Base-by-base conservation (phyloP, 345 rosid species). In the Eucalyptus cloeziana region DNA sequence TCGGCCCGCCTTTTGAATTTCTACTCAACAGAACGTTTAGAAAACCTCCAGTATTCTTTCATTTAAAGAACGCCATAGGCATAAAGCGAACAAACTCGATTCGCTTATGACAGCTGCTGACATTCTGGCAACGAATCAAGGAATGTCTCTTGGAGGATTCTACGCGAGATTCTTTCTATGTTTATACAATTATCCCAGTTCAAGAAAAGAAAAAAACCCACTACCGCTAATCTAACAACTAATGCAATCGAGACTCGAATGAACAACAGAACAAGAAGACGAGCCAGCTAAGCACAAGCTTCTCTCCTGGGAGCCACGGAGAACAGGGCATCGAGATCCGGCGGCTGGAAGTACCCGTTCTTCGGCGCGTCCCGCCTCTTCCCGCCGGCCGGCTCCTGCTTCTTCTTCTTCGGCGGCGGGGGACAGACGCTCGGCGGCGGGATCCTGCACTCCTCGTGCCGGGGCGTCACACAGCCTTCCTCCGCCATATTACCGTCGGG, bases 381-480 rank as follows among this genome's bases (percentile, higher is more conserved):
- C 49, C 90, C 91, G 49, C 81, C 87, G 80, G 24, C 88, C 2
- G 90, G 89, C 79, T 86, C 67, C 67, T 60, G 13, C 31, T 62
- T 71, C 90, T 94, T 95, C 94, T 94, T 96, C 94, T 91, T 94
- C 62, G 95, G 95, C 12, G 95, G 95, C 52, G 97, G 99, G 14
- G 98, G 98, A 85, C 96, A 95, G 45, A 88, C 91, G 27, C 89
- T 54, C 24, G 89, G 89, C 89, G 79, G 88, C 33, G 98, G 95
- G 14, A 96, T 96, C 81, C 94, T 90, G 88, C 90, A 90, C 58
- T 92, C 92, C 49, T 47, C 45, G 71, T 93, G 92, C 87, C 91
- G 94, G 83, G 99, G 99, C 31, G 98, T 96, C 86, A 90, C 87
- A 86, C 97, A 96, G 1, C 89, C 96, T 87, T 94, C 96, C 31